Evolutionary conservation across 2,329 filamentous ascomycete genomes (phyloP).

Genomic region (Aspergillus eucalypticola): DNA sequence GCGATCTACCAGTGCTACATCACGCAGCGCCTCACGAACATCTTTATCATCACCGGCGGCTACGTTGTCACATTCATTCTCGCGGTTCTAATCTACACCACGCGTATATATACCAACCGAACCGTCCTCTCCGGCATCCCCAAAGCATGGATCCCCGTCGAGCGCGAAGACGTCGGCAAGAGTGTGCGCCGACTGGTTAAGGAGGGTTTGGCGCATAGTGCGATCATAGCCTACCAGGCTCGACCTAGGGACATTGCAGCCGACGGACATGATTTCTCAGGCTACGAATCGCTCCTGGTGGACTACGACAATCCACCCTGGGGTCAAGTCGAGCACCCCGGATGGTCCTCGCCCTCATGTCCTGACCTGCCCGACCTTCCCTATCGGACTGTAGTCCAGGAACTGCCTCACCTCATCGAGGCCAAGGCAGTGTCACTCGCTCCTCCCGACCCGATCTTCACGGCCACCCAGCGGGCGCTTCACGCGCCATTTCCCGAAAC

Average conservation of each 20-base stretch:
- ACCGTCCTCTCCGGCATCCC: conserved; percentile 79
- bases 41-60: conserved; percentile 75
- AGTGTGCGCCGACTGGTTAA: conserved; percentile 74
- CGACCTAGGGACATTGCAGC: conserved; percentile 62
- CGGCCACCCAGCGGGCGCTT: conserved; percentile 40
- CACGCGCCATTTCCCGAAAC: conserved; percentile 33
- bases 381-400: conserved; percentile 76
- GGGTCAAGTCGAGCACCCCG: conserved; percentile 81
- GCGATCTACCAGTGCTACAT: conserved; percentile 73
- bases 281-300: conserved; percentile 34
- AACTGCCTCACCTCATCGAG: conserved; percentile 87
- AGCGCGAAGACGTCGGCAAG: conserved; percentile 77
- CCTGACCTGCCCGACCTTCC: conserved; percentile 77
- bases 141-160: conserved; percentile 80
- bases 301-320: conserved; percentile 60
- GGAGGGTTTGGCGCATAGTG: conserved; percentile 71
- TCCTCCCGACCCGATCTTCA: conserved; percentile 54
- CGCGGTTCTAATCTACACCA: conserved; percentile 74
- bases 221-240: conserved; percentile 76
- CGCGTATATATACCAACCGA: conserved; percentile 83
- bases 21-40: conserved; percentile 70
- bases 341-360: conserved; percentile 81
- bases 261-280: conserved; percentile 33
- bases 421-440: conserved; percentile 88
- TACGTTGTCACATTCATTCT: conserved; percentile 73